Evolutionary conservation across 2,329 filamentous ascomycete species (phyloP).

Genomic region (Epichloe typhina): DNA sequence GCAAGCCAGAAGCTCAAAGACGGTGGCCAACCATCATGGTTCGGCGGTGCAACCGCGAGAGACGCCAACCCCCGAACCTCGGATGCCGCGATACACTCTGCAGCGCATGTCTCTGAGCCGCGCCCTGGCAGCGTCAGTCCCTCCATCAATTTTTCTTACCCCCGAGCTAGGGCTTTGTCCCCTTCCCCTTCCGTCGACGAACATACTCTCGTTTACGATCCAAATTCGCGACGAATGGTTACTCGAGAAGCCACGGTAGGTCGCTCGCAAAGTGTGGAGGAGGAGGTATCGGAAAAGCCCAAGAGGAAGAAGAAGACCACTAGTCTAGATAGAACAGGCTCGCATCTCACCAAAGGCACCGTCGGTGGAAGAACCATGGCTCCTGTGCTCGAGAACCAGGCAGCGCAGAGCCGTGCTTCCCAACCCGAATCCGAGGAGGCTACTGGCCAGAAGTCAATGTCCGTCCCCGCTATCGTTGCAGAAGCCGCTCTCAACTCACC

Average conservation of each 20-base stretch:
- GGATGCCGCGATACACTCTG: constrained; percentile 25
- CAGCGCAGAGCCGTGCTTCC: neutral
- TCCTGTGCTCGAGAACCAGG: constrained; percentile 27
- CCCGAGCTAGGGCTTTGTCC: constrained; percentile 27
- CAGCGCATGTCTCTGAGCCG: constrained; percentile 17
- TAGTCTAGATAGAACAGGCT: constrained; percentile 25
- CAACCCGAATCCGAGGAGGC: neutral
- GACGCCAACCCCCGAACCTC: constrained; percentile 34
- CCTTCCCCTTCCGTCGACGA: constrained; percentile 17
- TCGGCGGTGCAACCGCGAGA: constrained; percentile 30
- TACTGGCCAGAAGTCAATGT: neutral
- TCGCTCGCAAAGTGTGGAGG: constrained; percentile 27
- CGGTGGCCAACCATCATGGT: constrained; percentile 33
- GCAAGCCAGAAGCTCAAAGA: constrained; percentile 38
- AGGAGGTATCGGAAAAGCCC: constrained; percentile 26
- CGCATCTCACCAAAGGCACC: constrained; percentile 37
- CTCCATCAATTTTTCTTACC: constrained; percentile 48
- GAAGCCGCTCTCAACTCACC: neutral
- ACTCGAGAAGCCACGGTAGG: constrained; percentile 30
- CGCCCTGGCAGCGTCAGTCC: constrained; percentile 34
- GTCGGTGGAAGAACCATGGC: constrained; percentile 35
- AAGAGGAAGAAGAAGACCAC: constrained; percentile 28
- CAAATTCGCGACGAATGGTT: constrained; percentile 53
- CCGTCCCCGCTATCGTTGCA: neutral
- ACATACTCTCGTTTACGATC: constrained; percentile 44